Evolutionary conservation across 805 yeast genomes (phyloP).

Genomic region (Kodamaea kakaduensis): DNA sequence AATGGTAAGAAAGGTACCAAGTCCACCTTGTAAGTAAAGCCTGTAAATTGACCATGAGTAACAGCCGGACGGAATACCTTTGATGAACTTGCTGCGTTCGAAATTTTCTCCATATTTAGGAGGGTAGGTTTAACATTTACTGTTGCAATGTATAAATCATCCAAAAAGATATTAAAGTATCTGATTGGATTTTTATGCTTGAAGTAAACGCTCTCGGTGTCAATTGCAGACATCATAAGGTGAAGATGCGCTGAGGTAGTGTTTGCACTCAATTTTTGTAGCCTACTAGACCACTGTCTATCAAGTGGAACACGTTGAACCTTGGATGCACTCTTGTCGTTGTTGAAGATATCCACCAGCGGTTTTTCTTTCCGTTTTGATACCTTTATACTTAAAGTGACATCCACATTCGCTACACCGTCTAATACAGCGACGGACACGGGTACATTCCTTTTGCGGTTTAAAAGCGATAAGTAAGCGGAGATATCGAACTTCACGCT

Average conservation of each 20-base stretch:
- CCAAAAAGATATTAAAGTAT: slow-evolving; percentile 22
- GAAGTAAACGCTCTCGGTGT: slow-evolving; percentile 18
- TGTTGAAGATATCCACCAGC: slow-evolving; percentile 8
- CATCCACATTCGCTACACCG: slow-evolving; percentile 6
- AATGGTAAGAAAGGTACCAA: slow-evolving; percentile 25
- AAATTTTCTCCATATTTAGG: slow-evolving; percentile 21
- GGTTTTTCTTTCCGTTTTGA: slow-evolving; percentile 8
- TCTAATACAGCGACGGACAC: slow-evolving; percentile 3
- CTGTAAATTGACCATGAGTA: slow-evolving; percentile 24
- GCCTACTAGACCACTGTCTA: slow-evolving; percentile 3
- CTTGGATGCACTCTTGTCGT: slow-evolving; percentile 4
- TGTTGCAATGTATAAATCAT: slow-evolving; percentile 19
- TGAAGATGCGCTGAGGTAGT: slow-evolving; percentile 22
- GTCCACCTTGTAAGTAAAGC: slow-evolving; percentile 25
- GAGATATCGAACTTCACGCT: slow-evolving; percentile 6
- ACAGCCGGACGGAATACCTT: slow-evolving; percentile 24
- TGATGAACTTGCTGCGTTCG: slow-evolving; percentile 7
- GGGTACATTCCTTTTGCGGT: slow-evolving; percentile 4
- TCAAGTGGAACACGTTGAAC: slow-evolving; percentile 1
- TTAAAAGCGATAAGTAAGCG: slow-evolving; percentile 4
- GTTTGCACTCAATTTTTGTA: slow-evolving; percentile 11
- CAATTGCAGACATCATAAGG: slow-evolving; percentile 26
- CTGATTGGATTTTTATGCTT: slow-evolving; percentile 19
- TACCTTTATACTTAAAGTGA: slow-evolving; percentile 1
- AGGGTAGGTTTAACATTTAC: slow-evolving; percentile 26